phyloP scores from a whole-genome alignment of 2,329 filamentous ascomycete genomes.

The Tetracladium maxilliforme region DNA sequence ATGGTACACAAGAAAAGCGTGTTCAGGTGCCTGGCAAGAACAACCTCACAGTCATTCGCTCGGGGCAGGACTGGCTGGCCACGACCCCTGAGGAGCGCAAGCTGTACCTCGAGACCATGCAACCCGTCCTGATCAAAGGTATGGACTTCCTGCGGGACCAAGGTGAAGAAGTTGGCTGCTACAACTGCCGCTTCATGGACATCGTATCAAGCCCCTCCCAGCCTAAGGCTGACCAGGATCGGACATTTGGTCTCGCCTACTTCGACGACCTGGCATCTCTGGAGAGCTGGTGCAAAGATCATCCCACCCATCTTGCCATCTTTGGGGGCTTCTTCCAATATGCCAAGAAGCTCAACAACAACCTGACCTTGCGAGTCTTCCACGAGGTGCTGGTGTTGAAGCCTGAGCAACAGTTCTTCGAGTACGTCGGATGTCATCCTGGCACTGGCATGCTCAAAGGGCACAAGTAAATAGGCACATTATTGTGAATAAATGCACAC shows the following conservation, averaged over 20 bases:
- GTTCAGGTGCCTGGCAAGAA: slow-evolving; percentile 18
- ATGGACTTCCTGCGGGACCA: slow-evolving; percentile 28
- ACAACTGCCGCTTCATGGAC: slow-evolving; percentile 26
- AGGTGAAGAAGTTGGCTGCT: slow-evolving; percentile 25
- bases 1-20: too few species aligned
- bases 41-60: slow-evolving; percentile 27
- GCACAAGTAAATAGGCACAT: too few species aligned
- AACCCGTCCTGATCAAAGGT: slow-evolving; percentile 23
- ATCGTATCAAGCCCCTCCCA: slow-evolving; percentile 16
- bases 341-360: slow-evolving; percentile 18
- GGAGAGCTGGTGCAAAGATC: slow-evolving; percentile 22
- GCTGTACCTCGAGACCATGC: slow-evolving; percentile 27
- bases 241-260: slow-evolving; percentile 24
- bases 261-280: slow-evolving; percentile 23
- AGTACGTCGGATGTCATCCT: slow-evolving; percentile 23
- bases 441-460: slow-evolving; percentile 20
- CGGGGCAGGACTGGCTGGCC: slow-evolving; percentile 27
- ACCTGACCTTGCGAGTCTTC: slow-evolving; percentile 19
- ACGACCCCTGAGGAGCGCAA: slow-evolving; percentile 22
- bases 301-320: slow-evolving; percentile 23
- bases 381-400: slow-evolving; percentile 24
- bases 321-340: slow-evolving; percentile 23
- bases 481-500: too few species aligned
- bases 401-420: slow-evolving; percentile 22
- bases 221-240: slow-evolving; percentile 11